phyloP scores from a whole-genome alignment of 257 asterid species.

The Capsicum baccatum region DNA sequence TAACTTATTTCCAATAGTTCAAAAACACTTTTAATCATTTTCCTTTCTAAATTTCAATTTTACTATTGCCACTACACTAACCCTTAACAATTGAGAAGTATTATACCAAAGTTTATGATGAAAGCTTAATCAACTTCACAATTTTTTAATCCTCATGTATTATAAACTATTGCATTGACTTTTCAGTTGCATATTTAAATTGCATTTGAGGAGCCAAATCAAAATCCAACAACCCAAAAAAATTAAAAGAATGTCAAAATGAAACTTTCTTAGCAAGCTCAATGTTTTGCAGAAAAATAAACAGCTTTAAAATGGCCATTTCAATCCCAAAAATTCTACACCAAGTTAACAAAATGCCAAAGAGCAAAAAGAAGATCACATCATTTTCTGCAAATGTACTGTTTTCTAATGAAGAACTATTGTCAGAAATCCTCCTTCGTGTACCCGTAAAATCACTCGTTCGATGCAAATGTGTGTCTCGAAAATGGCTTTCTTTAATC shows the following conservation, averaged over 20 bases:
- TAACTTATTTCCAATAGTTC: background rate
- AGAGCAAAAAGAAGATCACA: background rate
- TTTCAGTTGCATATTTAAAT: background rate
- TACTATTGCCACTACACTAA: background rate
- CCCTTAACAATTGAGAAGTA: background rate
- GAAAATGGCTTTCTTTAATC: background rate
- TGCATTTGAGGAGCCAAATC: background rate
- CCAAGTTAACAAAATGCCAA: background rate
- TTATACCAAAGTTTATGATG: background rate
- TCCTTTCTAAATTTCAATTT: background rate
- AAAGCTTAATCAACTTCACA: background rate
- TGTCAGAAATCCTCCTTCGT: background rate
- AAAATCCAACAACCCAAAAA: background rate
- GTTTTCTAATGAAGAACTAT: background rate
- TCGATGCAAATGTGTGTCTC: background rate
- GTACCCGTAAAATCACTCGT: background rate
- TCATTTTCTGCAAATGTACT: background rate
- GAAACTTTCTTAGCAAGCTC: background rate
- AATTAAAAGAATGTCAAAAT: background rate
- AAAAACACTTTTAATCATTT: background rate
- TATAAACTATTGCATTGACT: background rate
- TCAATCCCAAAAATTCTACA: background rate
- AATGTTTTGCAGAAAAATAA: background rate
- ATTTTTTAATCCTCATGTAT: background rate
- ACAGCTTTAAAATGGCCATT: background rate